Percentiles rank a stretch among this genome's conserved stretches.
phyloP scores from a whole-genome alignment of 495 filamentous ascomycete genomes.

The Rostrohypoxylon terebratum region DNA sequence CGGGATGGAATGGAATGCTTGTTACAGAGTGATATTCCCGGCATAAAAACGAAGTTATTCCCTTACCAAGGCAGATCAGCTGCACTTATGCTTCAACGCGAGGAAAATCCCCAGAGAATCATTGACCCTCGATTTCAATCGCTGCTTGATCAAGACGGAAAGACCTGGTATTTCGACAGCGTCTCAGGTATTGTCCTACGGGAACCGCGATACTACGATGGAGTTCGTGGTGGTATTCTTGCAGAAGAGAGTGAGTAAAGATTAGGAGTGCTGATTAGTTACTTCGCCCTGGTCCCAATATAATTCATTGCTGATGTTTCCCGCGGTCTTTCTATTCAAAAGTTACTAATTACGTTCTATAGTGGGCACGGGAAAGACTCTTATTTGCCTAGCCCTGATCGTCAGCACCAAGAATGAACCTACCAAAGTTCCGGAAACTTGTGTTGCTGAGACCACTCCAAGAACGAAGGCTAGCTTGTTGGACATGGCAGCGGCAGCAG shows the following conservation, averaged over 20 bases:
- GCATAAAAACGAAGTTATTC: conserved; percentile 77
- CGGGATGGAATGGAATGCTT: conserved; percentile 72
- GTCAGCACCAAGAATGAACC: conserved; percentile 80
- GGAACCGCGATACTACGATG: conserved; percentile 77
- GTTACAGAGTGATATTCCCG: conserved; percentile 65
- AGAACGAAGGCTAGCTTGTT: conserved; percentile 58
- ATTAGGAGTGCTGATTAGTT: conserved; percentile 55
- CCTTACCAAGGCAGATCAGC: conserved; percentile 85
- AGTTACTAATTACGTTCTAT: conserved; percentile 30
- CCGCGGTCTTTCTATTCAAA: conserved; percentile 13
- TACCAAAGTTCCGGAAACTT: conserved; percentile 65
- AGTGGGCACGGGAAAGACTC: conserved; percentile 81
- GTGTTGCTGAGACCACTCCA: conserved; percentile 55
- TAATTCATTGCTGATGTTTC: conserved; percentile 51
- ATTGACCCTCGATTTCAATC: conserved; percentile 79
- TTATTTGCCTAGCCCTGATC: conserved; percentile 86
- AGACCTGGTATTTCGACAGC: conserved; percentile 77
- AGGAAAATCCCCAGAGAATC: conserved; percentile 70
- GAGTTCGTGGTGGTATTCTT: conserved; percentile 79
- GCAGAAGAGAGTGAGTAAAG: conserved; percentile 69
- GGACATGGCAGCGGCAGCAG: conserved; percentile 78
- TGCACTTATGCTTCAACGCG: conserved; percentile 86
- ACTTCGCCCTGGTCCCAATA: background rate
- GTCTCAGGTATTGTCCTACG: conserved; percentile 69
- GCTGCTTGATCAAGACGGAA: conserved; percentile 68